Conservation (phyloP, 75 land plant genomes). For the Pinus tabuliformis region DNA sequence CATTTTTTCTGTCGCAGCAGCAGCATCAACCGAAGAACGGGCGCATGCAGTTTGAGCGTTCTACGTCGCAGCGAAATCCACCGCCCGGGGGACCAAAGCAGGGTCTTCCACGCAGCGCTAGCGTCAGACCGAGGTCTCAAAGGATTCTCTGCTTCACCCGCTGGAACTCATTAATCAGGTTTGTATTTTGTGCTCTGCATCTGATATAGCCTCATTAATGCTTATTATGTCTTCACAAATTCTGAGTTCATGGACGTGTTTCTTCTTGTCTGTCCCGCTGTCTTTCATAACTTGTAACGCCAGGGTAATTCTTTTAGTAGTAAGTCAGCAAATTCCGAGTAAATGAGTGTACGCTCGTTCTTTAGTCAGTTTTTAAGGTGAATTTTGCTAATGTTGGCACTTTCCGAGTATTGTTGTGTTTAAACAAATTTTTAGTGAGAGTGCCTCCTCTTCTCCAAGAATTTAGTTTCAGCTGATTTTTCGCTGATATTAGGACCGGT, state of each 20-base stretch:
- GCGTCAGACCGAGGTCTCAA: constrained; percentile 61
- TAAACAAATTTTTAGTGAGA: too few species aligned
- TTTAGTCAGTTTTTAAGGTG: not conserved
- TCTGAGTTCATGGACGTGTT: not conserved
- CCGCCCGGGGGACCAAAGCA: constrained; percentile 15
- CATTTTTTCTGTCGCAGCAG: constrained; percentile 23
- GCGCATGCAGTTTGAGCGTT: constrained; percentile 54
- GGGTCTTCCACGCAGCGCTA: constrained; percentile 72
- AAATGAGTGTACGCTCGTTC: not conserved
- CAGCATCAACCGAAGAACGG: constrained; percentile 30
- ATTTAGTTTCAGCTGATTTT: too few species aligned
- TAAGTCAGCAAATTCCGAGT: not conserved
- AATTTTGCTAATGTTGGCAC: too few species aligned
- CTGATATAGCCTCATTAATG: not conserved
- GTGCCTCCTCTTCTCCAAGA: too few species aligned
- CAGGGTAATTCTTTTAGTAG: too few species aligned
- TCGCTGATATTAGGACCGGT: too few species aligned
- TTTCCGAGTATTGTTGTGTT: too few species aligned
- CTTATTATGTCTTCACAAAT: not conserved
- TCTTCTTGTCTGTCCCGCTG: too few species aligned
- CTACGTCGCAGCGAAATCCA: constrained; percentile 54
- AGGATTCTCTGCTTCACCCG: constrained; percentile 73
- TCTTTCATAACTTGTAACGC: too few species aligned
- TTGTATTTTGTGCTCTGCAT: not conserved
- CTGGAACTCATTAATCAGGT: constrained; percentile 73